Conservation (phyloP, 2,329 filamentous ascomycete species). For the Pseudogymnoascus sp. region DNA sequence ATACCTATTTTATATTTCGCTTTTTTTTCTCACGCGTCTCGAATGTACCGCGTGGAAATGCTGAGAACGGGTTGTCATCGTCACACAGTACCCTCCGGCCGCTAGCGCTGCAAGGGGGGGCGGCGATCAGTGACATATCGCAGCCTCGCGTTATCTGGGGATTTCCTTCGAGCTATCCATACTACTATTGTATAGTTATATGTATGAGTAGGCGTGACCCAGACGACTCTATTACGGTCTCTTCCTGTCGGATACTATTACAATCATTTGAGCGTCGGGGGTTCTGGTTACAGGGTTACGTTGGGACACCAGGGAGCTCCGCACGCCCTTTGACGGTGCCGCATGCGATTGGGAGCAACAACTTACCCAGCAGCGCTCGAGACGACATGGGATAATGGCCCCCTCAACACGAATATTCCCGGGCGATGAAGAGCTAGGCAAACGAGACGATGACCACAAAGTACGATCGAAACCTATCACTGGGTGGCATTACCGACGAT, state of each 20-base stretch:
- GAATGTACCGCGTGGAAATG: not conserved
- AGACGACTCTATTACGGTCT: not conserved
- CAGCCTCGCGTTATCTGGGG: constrained; percentile 3
- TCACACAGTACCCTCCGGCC: not conserved
- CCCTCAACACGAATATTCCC: constrained; percentile 36
- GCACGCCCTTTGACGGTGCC: not conserved
- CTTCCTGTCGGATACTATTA: not conserved
- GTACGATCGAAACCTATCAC: constrained; percentile 28
- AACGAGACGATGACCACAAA: constrained; percentile 56
- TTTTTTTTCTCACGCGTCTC: not conserved
- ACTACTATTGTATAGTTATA: not conserved
- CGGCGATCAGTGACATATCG: not conserved
- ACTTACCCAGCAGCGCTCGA: not conserved
- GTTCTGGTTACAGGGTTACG: not conserved
- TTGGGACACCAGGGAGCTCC: not conserved
- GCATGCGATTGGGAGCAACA: not conserved
- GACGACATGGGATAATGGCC: constrained; percentile 28
- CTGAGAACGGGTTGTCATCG: not conserved
- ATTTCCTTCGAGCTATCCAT: not conserved
- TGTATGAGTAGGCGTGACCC: not conserved
- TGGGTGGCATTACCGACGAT: constrained; percentile 29
- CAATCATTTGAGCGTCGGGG: not conserved
- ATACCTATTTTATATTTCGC: not conserved
- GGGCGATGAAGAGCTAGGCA: constrained; percentile 56
- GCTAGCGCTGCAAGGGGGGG: not conserved